Conservation (phyloP, 192 early-diverging fungal species). For the Phlyctochytrium bullatum region DNA sequence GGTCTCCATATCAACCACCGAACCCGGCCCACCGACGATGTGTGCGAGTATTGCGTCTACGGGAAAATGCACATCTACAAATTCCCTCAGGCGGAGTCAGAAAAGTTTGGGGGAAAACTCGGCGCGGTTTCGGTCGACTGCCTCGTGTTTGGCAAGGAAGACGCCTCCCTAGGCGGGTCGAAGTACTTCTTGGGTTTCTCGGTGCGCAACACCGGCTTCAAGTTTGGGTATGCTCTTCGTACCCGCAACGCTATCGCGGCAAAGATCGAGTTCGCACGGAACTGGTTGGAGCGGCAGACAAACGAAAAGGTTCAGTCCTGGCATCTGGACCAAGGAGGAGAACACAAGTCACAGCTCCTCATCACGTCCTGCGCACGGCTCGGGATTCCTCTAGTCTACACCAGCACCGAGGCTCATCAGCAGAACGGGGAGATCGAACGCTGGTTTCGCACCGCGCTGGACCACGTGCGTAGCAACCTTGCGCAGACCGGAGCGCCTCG, state of each 20-base stretch:
- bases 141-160: not conserved
- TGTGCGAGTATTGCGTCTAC: not conserved
- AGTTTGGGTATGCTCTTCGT: not conserved
- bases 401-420: constrained; percentile 7
- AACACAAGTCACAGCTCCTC: not conserved
- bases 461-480: constrained; percentile 1
- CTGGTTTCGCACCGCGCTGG: constrained; percentile 14
- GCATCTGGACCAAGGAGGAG: not conserved
- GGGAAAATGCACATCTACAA: not conserved
- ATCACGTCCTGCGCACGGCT: not conserved
- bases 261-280: not conserved
- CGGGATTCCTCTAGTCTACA: constrained; percentile 1
- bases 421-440: constrained; percentile 17
- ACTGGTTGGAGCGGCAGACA: not conserved
- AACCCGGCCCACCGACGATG: not conserved
- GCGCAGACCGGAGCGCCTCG: constrained; percentile 1
- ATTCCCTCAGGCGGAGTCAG: not conserved
- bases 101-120: not conserved
- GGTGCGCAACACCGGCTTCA: not conserved
- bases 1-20: not conserved
- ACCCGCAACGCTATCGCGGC: not conserved
- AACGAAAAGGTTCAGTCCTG: constrained; percentile 1
- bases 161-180: constrained; percentile 1
- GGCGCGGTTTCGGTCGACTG: not conserved
- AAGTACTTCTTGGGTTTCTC: constrained; percentile 4